Evolutionary conservation across 805 yeast genomes (phyloP).

Genomic region (Danielia oregonensis): DNA sequence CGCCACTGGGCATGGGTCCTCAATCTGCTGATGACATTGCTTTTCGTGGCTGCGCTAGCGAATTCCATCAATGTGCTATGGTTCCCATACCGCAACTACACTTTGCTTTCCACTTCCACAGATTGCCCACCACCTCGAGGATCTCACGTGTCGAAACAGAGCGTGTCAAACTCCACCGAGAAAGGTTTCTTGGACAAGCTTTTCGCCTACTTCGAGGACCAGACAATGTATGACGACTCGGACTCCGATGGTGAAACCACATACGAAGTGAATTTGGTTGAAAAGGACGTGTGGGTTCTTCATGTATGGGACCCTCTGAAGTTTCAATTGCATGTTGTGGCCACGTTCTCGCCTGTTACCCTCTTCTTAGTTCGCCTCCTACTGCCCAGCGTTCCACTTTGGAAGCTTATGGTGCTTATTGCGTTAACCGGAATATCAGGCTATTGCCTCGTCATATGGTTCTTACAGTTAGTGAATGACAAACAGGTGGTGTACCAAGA

Average conservation of each 20-base stretch:
- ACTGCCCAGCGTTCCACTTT: conserved; percentile 17
- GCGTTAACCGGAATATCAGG: conserved; percentile 30
- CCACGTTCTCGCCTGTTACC: conserved; percentile 58
- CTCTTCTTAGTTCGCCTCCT: conserved; percentile 35
- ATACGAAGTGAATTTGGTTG: conserved; percentile 14
- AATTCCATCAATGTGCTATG: conserved; percentile 14
- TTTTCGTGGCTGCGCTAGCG: conserved; percentile 11
- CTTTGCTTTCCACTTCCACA: conserved; percentile 26
- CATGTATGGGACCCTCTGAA: conserved; percentile 66
- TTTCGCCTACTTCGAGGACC: conserved; percentile 13
- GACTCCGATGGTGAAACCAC: conserved; percentile 22
- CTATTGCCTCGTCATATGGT: conserved; percentile 39
- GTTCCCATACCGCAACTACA: conserved; percentile 25
- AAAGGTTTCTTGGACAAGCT: conserved; percentile 10
- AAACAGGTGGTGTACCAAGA: conserved; percentile 58
- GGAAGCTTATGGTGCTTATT: conserved; percentile 33
- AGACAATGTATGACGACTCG: conserved; percentile 15
- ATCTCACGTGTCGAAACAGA: conserved; percentile 19
- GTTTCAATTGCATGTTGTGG: conserved; percentile 48
- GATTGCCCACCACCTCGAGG: conserved; percentile 20
- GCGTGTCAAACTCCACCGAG: conserved; percentile 9
- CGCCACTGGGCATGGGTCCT: conserved; percentile 14
- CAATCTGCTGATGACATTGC: conserved; percentile 8
- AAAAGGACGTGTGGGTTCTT: conserved; percentile 50
- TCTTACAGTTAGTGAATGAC: conserved; percentile 49